phyloP scores from a whole-genome alignment of 495 filamentous ascomycete species.

The Lasiosphaeria ovina region DNA sequence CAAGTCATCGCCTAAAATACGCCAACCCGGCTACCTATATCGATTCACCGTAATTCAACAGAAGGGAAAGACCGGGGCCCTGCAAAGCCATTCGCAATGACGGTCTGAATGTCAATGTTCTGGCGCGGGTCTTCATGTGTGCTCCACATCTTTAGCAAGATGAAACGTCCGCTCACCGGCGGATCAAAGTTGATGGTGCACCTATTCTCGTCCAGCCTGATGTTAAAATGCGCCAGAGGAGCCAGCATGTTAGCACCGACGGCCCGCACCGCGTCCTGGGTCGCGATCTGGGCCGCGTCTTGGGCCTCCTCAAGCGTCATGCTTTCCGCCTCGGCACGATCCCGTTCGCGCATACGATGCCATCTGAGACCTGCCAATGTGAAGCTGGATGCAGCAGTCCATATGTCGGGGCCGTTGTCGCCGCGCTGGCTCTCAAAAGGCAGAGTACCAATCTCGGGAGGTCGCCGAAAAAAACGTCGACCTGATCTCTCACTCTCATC shows the following conservation, averaged over 20 bases:
- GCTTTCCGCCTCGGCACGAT: slow-evolving; percentile 18
- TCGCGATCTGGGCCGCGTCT: slow-evolving; percentile 53
- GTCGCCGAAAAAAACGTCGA: slow-evolving; percentile 18
- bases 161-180: slow-evolving; percentile 75
- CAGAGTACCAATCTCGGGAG: slow-evolving; percentile 50
- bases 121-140: slow-evolving; percentile 52
- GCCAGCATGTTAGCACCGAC: slow-evolving; percentile 57
- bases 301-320: slow-evolving; percentile 47
- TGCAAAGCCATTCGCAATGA: slow-evolving; percentile 76
- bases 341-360: slow-evolving; percentile 2
- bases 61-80: slow-evolving; percentile 73
- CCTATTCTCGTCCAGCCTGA: slow-evolving; percentile 74
- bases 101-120: slow-evolving; percentile 85
- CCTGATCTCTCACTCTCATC: slow-evolving; percentile 45
- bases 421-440: slow-evolving; percentile 48
- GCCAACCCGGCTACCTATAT: neutral
- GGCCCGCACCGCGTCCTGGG: slow-evolving; percentile 54
- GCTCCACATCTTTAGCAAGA: slow-evolving; percentile 85
- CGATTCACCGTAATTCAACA: slow-evolving; percentile 14
- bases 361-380: slow-evolving; percentile 14
- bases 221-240: slow-evolving; percentile 76
- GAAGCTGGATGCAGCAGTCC: slow-evolving; percentile 5
- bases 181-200: slow-evolving; percentile 88
- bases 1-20: neutral
- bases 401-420: slow-evolving; percentile 33